Percentiles rank a stretch among this genome's conserved stretches.
phyloP scores from a whole-genome alignment of 2,329 filamentous ascomycete genomes.

The Phaeosphaeria sp. region DNA sequence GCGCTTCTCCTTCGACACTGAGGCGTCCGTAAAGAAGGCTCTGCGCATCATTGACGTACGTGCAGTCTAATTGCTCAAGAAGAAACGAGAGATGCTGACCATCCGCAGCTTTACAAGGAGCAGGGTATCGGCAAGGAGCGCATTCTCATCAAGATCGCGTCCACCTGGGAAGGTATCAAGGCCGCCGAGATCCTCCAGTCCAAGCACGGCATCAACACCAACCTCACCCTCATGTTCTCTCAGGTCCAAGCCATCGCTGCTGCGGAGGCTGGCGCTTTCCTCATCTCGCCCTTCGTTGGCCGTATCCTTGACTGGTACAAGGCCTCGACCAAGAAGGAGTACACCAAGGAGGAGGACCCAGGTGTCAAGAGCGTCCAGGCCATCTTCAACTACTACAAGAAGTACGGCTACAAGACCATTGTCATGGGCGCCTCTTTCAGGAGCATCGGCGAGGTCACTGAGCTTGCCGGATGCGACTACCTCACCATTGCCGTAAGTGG shows the following conservation, averaged over 20 bases:
- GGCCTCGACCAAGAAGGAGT: constrained; percentile 92
- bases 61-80: neutral
- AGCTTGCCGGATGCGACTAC: constrained; percentile 98
- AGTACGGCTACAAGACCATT: constrained; percentile 98
- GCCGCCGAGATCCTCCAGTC: constrained; percentile 95
- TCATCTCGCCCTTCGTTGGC: constrained; percentile 99
- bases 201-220: constrained; percentile 96
- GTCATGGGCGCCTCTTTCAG: constrained; percentile 99
- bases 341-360: constrained; percentile 86
- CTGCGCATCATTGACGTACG: constrained; percentile 91
- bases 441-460: constrained; percentile 94
- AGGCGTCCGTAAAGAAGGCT: constrained; percentile 93
- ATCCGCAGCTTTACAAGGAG: constrained; percentile 84
- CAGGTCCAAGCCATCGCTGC: constrained; percentile 91
- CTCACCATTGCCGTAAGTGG: constrained; percentile 88
- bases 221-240: constrained; percentile 99
- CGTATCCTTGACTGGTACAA: constrained; percentile 99
- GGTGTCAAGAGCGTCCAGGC: constrained; percentile 90
- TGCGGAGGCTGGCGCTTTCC: constrained; percentile 92
- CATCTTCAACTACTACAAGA: constrained; percentile 99
- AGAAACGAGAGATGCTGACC: constrained; percentile 24
- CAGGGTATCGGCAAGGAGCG: constrained; percentile 92
- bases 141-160: constrained; percentile 97
- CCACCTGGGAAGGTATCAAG: constrained; percentile 99
- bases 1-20: constrained; percentile 90